These are phyloP conservation scores for Neurospora sp. DNA, from an alignment of 495 filamentous ascomycete species.

Conservation along the genomic window DNA sequence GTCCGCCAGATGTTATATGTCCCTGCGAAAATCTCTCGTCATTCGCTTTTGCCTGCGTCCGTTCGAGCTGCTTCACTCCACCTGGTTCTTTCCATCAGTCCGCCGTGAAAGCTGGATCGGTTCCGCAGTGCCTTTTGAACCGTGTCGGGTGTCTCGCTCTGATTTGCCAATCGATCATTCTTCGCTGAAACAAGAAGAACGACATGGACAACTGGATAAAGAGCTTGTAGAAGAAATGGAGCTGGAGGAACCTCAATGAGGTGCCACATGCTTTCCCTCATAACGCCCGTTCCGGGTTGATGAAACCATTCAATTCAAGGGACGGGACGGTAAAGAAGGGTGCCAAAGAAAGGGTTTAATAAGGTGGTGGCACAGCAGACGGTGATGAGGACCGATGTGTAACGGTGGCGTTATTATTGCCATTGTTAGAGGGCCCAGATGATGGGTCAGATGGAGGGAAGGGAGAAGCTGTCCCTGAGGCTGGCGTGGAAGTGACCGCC, in stretches of 20 bases:
- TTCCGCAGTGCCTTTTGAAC: not conserved
- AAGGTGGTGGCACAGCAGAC: not conserved
- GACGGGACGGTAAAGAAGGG: not conserved
- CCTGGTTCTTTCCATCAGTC: not conserved
- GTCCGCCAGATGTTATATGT: not conserved
- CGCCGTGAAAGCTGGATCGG: not conserved
- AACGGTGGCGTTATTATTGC: not conserved
- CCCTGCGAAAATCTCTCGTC: not conserved
- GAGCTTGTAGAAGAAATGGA: not conserved
- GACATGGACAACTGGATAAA: not conserved
- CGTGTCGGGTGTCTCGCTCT: not conserved
- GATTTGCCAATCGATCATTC: not conserved
- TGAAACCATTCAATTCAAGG: not conserved
- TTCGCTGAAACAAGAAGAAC: not conserved
- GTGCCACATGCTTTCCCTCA: not conserved
- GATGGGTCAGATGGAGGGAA: not conserved
- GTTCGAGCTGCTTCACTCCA: not conserved
- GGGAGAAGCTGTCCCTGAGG: not conserved
- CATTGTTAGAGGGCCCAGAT: not conserved
- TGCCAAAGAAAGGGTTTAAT: not conserved
- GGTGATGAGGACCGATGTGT: not conserved
- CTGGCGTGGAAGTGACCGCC: not conserved
- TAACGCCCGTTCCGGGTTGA: not conserved
- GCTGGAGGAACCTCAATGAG: not conserved
- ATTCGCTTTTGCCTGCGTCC: no score